Evolutionary conservation across 495 filamentous ascomycete species (phyloP).

Genomic region (Talaromyces liani): DNA sequence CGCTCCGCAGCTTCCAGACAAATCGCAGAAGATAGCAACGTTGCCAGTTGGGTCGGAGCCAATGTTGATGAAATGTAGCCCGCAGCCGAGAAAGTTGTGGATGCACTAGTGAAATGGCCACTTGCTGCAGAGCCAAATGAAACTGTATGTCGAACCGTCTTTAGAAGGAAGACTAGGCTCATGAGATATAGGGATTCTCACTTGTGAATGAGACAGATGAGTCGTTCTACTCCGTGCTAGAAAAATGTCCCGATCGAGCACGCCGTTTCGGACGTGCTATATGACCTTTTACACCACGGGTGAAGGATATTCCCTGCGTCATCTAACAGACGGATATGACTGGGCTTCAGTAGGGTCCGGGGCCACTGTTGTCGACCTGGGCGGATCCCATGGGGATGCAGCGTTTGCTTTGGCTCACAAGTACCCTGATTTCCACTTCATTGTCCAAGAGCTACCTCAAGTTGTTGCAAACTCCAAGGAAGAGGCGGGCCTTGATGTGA

Average conservation of each 20-base stretch:
- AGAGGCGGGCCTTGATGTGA: constrained; percentile 43
- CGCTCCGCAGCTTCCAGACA: constrained; percentile 45
- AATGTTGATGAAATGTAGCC: constrained; percentile 45
- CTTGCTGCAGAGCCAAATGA: constrained; percentile 24
- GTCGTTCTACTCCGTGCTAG: constrained; percentile 27
- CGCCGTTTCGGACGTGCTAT: constrained; percentile 43
- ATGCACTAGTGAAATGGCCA: constrained; percentile 16
- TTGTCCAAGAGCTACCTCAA: constrained; percentile 48
- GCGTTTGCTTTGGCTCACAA: constrained; percentile 35
- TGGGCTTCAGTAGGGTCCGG: constrained; percentile 28
- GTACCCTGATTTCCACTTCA: constrained; percentile 40
- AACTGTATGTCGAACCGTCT: constrained; percentile 17
- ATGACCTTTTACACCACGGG: constrained; percentile 44
- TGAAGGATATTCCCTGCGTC: constrained; percentile 40
- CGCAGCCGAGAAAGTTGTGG: constrained; percentile 28
- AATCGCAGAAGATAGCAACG: constrained; percentile 32
- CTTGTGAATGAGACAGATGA: constrained; percentile 39
- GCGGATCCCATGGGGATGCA: constrained; percentile 47
- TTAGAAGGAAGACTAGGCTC: neutral
- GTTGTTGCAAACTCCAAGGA: constrained; percentile 37
- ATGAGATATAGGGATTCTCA: constrained; percentile 33
- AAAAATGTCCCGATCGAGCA: constrained; percentile 34
- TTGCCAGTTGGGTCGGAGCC: constrained; percentile 45
- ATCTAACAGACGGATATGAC: constrained; percentile 37
- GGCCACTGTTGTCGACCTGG: constrained; percentile 43